Evolutionary conservation across 2,329 filamentous ascomycete genomes (phyloP), one percentile per base, ranked within the genome.

Genomic region (Colletotrichum musae): DNA sequence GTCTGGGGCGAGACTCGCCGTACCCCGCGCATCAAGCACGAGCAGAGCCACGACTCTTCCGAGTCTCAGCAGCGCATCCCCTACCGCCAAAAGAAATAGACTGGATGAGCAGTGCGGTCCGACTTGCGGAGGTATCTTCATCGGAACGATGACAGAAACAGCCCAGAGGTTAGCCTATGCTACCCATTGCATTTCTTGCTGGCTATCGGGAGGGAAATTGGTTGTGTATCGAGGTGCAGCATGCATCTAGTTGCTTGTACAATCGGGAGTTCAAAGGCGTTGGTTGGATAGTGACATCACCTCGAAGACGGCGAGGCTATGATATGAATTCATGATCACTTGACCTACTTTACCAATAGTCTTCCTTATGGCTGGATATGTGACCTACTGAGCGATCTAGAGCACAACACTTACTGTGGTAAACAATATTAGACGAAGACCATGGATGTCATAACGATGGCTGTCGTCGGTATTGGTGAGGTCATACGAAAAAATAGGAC

Each of bases 31-130:
- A 63, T 69, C 60, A 69, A 69, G 66, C 66, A 63, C 18, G 66
- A 69, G 54, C 48, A 65, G 13, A 66, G 66, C 66, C 61, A 69
- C 24, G 66, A 65, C 24, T 69, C 66, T 16, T 45, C 66, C 10
- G 61, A 60, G 15, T 66, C 61, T 10, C 61, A 65, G 56, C 66
- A 69, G 36, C 66, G 66, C 43, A 69, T 69, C 26, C 66, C 66
- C 6, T 69, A 69, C 28, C 66, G 66, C 50, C 66, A 69, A 47
- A 66, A 69, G 61, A 65, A 45, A 69, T 60, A 54, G 50, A 62
- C 5, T 7, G 59, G 10, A n/a, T 16, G 50, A 32, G n/a, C 1
- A 36, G 32, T 3, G 32, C 32, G 10, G 32, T 10, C 32, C 32
- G 32, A 36, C 32, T 10, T 10, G 32, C 32, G 7, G 2, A 10